Evolutionary conservation across 768 basidiomycete species (phyloP).

Genomic region (Daedalea quercina): DNA sequence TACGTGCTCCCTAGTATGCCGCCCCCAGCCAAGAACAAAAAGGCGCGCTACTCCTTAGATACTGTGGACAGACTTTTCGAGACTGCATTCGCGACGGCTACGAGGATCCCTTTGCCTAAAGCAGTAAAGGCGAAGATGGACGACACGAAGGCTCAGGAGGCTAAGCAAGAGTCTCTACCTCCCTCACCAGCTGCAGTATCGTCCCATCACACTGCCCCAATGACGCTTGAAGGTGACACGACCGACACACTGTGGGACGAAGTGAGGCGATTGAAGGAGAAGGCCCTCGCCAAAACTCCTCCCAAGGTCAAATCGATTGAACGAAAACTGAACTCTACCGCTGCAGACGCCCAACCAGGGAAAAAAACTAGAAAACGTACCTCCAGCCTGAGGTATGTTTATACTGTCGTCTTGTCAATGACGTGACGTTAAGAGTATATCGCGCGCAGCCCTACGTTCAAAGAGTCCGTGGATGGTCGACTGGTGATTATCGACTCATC

Average conservation of each 20-base stretch:
- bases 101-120: neutral
- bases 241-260: conserved; percentile 62
- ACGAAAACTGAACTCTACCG: conserved; percentile 18
- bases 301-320: conserved; percentile 69
- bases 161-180: conserved; percentile 6
- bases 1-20: neutral
- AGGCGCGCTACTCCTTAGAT: conserved; percentile 9
- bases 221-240: conserved; percentile 18
- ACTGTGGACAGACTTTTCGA: conserved; percentile 18
- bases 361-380: conserved; percentile 47
- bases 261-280: conserved; percentile 58
- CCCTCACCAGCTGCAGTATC: conserved; percentile 13
- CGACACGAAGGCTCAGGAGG: too few relatives aligned
- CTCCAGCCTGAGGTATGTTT: conserved; percentile 56
- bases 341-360: conserved; percentile 2
- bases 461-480: conserved; percentile 64
- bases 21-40: neutral
- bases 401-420: neutral
- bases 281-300: conserved; percentile 58
- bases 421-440: conserved; percentile 35
- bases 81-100: conserved; percentile 12
- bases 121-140: neutral
- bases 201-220: conserved; percentile 5
- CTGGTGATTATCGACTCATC: conserved; percentile 22
- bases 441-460: conserved; percentile 33